phyloP scores from a whole-genome alignment of 768 basidiomycete species.

The Boletus rex-veris region DNA sequence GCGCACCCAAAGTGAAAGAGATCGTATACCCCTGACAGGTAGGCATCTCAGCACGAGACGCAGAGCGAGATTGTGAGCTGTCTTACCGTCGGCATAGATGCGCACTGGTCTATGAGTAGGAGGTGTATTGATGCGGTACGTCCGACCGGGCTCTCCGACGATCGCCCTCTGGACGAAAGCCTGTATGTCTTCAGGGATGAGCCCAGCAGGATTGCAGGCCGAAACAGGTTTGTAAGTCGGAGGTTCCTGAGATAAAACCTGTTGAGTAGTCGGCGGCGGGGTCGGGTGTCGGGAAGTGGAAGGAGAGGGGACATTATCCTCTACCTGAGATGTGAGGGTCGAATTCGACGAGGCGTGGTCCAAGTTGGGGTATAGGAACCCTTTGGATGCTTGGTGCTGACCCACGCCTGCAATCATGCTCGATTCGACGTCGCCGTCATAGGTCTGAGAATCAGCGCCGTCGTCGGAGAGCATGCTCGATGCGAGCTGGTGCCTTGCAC shows the following conservation, averaged over 20 bases:
- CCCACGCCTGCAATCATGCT: slow-evolving; percentile 60
- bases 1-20: slow-evolving; percentile 92
- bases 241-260: slow-evolving; percentile 37
- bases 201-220: slow-evolving; percentile 59
- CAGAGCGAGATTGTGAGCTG: not conserved
- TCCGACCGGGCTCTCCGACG: slow-evolving; percentile 58
- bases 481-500: slow-evolving; percentile 51
- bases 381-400: slow-evolving; percentile 30
- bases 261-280: slow-evolving; percentile 28
- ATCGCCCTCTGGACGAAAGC: slow-evolving; percentile 74
- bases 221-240: slow-evolving; percentile 37
- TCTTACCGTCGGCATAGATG: slow-evolving; percentile 89
- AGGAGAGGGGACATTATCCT: slow-evolving; percentile 15
- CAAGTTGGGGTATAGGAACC: slow-evolving; percentile 29
- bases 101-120: slow-evolving; percentile 77
- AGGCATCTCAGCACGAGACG: not conserved
- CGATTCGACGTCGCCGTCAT: slow-evolving; percentile 87
- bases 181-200: slow-evolving; percentile 77
- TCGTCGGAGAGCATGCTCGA: slow-evolving; percentile 60
- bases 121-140: slow-evolving; percentile 85
- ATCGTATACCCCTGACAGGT: slow-evolving; percentile 82
- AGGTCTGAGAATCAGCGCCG: slow-evolving; percentile 81
- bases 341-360: slow-evolving; percentile 49
- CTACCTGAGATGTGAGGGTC: slow-evolving; percentile 46
- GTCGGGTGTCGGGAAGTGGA: slow-evolving; percentile 19